Evolutionary conservation across 345 rosid genomes (phyloP).

Genomic region (Isatis tinctoria): DNA sequence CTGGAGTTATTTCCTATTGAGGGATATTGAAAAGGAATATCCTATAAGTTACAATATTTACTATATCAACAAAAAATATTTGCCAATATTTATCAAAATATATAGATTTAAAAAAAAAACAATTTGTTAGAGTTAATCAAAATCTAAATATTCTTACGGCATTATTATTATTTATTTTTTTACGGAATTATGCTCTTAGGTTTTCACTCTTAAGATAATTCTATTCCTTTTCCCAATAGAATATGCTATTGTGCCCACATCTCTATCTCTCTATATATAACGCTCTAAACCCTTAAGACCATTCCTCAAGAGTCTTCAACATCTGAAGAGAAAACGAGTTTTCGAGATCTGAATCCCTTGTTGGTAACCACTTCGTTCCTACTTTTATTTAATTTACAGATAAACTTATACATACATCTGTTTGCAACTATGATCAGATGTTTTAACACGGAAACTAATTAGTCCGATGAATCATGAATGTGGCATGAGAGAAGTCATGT

Average conservation of each 20-base stretch:
- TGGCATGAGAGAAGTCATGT: conserved; percentile 11
- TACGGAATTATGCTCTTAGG: no score
- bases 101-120: background rate
- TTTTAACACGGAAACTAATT: conserved; percentile 23
- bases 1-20: background rate
- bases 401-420: background rate
- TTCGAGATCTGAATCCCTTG: background rate
- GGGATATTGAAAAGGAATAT: background rate
- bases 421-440: background rate
- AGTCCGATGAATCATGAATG: conserved; percentile 14
- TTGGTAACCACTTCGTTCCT: conserved; percentile 10
- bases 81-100: background rate
- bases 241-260: background rate
- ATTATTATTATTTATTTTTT: no score
- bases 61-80: background rate
- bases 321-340: background rate
- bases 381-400: background rate
- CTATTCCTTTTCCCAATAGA: background rate
- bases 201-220: no score
- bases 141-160: no score
- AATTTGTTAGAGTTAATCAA: background rate
- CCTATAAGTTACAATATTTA: background rate
- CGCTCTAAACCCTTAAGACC: background rate
- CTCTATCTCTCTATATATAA: background rate
- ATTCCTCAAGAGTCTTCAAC: background rate